phyloP scores from a whole-genome alignment of 495 filamentous ascomycete genomes.

The Aspergillus steynii region DNA sequence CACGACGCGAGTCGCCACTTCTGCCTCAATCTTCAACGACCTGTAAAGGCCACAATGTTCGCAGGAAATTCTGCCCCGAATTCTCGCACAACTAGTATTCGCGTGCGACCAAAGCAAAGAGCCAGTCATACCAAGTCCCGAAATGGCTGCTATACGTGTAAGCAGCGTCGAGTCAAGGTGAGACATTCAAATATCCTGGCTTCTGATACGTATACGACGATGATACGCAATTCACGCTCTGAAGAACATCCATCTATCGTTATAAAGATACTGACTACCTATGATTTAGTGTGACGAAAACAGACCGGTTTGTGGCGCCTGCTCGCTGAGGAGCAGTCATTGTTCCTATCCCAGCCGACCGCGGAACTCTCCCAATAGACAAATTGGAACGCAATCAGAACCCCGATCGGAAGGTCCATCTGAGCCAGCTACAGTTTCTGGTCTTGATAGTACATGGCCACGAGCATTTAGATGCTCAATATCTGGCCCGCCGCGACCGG shows the following conservation, averaged over 20 bases:
- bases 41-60: neutral
- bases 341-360: neutral
- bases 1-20: neutral
- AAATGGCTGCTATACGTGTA: neutral
- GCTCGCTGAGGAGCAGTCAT: neutral
- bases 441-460: neutral
- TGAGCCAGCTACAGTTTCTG: neutral
- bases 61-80: neutral
- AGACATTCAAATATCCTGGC: neutral
- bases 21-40: neutral
- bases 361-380: neutral
- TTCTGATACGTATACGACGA: neutral
- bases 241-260: neutral
- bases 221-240: neutral
- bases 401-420: neutral
- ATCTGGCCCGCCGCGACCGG: neutral
- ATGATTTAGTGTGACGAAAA: neutral
- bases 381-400: neutral
- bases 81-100: neutral
- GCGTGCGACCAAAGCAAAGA: neutral
- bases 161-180: neutral
- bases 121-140: neutral
- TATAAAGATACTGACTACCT: neutral
- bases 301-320: neutral
- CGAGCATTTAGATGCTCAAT: neutral